phyloP scores from a whole-genome alignment of 176 grass and related monocot species.

The Cenchrus purpureus region DNA sequence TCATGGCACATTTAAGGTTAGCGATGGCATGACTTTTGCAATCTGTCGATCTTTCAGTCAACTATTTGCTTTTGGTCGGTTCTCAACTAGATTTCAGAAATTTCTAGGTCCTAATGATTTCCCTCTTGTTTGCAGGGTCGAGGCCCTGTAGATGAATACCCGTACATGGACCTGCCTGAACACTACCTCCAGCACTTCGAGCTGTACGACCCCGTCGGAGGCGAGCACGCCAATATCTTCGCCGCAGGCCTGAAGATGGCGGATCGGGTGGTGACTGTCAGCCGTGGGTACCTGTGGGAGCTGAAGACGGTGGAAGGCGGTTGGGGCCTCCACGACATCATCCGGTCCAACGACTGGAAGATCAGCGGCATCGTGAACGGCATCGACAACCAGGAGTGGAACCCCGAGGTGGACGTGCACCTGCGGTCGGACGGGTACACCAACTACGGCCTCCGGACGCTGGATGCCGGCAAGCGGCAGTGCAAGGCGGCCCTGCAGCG shows the following conservation, averaged over 20 bases:
- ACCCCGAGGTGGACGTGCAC: conserved; percentile 67
- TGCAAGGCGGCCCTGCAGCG: conserved; percentile 92
- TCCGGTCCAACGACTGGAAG: conserved; percentile 74
- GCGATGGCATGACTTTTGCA: neutral
- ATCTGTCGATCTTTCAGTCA: neutral
- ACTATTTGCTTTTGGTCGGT: neutral
- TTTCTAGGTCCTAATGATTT: neutral
- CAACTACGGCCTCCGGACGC: conserved; percentile 66
- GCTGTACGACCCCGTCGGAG: conserved; percentile 78
- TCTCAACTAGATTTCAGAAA: neutral
- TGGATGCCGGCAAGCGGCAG: conserved; percentile 62
- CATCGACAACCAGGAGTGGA: conserved; percentile 82
- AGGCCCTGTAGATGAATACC: conserved; percentile 71
- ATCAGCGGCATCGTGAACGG: conserved; percentile 94
- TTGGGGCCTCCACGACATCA: conserved; percentile 85
- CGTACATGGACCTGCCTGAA: conserved; percentile 61
- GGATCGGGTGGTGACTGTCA: conserved; percentile 77
- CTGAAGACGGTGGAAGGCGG: conserved; percentile 88
- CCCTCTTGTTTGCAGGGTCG: conserved; percentile 60
- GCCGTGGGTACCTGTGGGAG: conserved; percentile 86
- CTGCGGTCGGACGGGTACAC: conserved; percentile 77
- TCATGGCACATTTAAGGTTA: neutral
- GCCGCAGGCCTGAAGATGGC: conserved; percentile 78
- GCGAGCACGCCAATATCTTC: conserved; percentile 91
- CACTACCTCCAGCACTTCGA: conserved; percentile 81